These are phyloP conservation scores for Xylariales sp. DNA, from an alignment of 2,329 filamentous ascomycete species.

Conservation along the genomic window DNA sequence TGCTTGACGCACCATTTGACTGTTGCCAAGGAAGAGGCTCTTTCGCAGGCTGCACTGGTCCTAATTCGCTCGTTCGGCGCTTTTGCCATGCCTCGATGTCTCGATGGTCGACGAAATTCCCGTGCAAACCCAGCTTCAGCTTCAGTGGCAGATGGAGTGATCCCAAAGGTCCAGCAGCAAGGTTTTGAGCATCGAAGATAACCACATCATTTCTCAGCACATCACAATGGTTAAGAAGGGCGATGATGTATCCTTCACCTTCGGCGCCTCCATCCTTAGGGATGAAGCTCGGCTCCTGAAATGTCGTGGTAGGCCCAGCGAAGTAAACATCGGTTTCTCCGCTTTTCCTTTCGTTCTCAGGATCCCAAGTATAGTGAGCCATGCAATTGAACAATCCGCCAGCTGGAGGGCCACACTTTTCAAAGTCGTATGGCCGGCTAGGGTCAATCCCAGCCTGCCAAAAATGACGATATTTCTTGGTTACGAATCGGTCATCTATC, in stretches of 20 bases:
- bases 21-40: constrained; percentile 38
- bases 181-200: constrained; percentile 36
- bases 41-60: constrained; percentile 30
- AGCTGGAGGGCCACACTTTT: constrained; percentile 36
- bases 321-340: constrained; percentile 37
- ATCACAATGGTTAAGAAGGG: constrained; percentile 41
- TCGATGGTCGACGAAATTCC: constrained; percentile 36
- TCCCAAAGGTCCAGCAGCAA: constrained; percentile 33
- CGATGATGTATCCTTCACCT: constrained; percentile 46
- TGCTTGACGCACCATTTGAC: too few species aligned
- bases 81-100: constrained; percentile 39
- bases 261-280: constrained; percentile 37
- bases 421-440: constrained; percentile 37
- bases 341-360: constrained; percentile 17
- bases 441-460: constrained; percentile 38
- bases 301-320: constrained; percentile 38
- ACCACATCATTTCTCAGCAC: constrained; percentile 38
- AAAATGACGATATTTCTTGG: constrained; percentile 40
- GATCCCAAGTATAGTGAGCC: constrained; percentile 38
- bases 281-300: constrained; percentile 51
- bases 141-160: constrained; percentile 36
- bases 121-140: constrained; percentile 36
- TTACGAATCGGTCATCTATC: constrained; percentile 42
- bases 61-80: constrained; percentile 34
- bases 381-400: constrained; percentile 42